Percentiles rank a stretch among this genome's conserved stretches.
phyloP scores from a whole-genome alignment of 1,139 yeast genomes.

The Yamadazyma friedrichii region DNA sequence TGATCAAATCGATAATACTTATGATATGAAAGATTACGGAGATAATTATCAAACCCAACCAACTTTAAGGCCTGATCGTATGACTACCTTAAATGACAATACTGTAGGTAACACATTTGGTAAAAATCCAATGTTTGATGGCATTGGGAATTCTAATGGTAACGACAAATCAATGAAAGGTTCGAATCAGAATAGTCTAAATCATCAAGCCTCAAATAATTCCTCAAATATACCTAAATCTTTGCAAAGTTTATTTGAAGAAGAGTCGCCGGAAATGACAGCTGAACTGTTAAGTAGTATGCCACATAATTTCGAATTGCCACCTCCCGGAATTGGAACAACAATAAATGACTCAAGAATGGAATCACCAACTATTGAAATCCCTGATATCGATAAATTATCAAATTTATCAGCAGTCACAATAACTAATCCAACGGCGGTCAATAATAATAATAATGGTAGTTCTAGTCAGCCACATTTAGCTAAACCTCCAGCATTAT shows the following conservation, averaged over 20 bases:
- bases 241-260: slow-evolving; percentile 67
- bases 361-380: slow-evolving; percentile 46
- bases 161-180: slow-evolving; percentile 3
- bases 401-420: slow-evolving; percentile 19
- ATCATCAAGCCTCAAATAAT: slow-evolving; percentile 1
- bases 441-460: slow-evolving; percentile 6
- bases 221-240: slow-evolving; percentile 65
- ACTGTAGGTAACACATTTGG: slow-evolving; percentile 1
- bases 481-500: slow-evolving; percentile 47
- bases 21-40: slow-evolving; percentile 26
- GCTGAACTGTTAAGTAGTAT: slow-evolving; percentile 9
- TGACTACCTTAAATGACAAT: slow-evolving; percentile 1
- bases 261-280: slow-evolving; percentile 17
- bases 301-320: slow-evolving; percentile 15
- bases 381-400: slow-evolving; percentile 43
- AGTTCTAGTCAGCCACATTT: slow-evolving; percentile 23
- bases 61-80: slow-evolving; percentile 23
- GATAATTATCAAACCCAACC: slow-evolving; percentile 30
- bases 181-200: slow-evolving; percentile 6
- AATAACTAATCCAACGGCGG: neutral
- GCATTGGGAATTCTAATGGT: no score
- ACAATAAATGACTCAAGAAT: slow-evolving; percentile 18
- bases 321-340: slow-evolving; percentile 15
- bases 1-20: slow-evolving; percentile 35
- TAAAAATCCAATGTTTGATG: no score